Base-by-base conservation (phyloP, 805 yeast genomes). In the Candida peoriensis region DNA sequence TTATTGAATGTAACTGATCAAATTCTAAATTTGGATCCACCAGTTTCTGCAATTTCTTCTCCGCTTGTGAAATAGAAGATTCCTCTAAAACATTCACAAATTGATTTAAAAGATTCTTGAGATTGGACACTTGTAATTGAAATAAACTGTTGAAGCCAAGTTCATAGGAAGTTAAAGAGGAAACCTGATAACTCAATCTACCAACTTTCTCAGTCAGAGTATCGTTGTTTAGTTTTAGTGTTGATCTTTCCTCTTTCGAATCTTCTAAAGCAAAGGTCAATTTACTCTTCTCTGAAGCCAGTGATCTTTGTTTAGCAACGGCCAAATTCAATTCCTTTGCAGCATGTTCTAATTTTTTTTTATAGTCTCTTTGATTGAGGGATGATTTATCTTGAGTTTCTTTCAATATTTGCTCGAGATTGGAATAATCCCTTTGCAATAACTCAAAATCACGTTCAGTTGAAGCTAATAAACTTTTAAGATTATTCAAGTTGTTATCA, bases 61-160 rank as follows among this genome's bases (percentile, higher is more conserved):
- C 63, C 7, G 86, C 81, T 36, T 77, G 83, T n/a, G 61, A 60
- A 13, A 78, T 65, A 0, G 86, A 78, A 4, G 64, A 48, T 34
- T 71, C 72, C 39, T 81, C 86, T 4, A 81, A 64, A 3, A 79
- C 66, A 42, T 70, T 68, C 25, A 71, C 67, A 37, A 78, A 68
- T 2, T 73, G 63, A 14, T 61, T 58, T 26, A 78, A 59, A n/a
- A 77, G 50, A 41, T 65, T 74, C 11, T 70, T 66, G 29, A 76
- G 67, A 39, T 70, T 72, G 5, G 62, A 55, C 3, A 73, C 51
- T 37, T 73, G 76, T 8, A 59, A 44, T 4, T 52, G 55, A 11
- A 64, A 54, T 3, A 76, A 39, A 27, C 64, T 70, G 20, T 64
- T 61, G 35, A 67, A 64, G 22, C 70, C 71, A 29, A 63, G 52